Conservation (phyloP, 768 basidiomycete genomes). For the Russula foetens region DNA sequence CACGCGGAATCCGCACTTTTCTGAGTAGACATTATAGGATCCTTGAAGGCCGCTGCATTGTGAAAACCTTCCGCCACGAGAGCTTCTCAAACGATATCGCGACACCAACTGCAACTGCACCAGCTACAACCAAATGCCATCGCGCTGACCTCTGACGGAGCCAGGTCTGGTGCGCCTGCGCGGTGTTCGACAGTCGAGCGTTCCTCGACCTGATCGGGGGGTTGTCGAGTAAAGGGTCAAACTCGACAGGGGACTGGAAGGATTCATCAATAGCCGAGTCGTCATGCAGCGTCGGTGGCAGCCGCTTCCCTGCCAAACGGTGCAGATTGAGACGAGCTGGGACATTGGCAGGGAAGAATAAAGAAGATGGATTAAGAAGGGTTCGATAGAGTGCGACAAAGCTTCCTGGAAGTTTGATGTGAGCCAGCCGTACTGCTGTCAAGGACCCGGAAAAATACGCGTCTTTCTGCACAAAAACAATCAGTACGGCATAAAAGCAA, state of each 20-base stretch:
- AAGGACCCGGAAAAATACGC: constrained; percentile 31
- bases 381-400: constrained; percentile 76
- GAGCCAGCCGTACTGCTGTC: background rate
- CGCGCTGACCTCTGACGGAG: constrained; percentile 56
- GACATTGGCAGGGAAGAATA: constrained; percentile 42
- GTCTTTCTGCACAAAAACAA: constrained; percentile 38
- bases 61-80: constrained; percentile 41
- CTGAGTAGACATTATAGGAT: constrained; percentile 72
- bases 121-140: constrained; percentile 79
- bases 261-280: constrained; percentile 20
- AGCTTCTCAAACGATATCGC: constrained; percentile 74
- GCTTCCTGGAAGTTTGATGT: constrained; percentile 38
- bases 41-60: constrained; percentile 74
- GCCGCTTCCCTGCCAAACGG: constrained; percentile 2
- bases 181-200: constrained; percentile 54
- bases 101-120: constrained; percentile 61
- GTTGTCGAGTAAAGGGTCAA: constrained; percentile 10
- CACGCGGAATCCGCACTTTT: constrained; percentile 54
- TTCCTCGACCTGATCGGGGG: constrained; percentile 22
- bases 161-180: constrained; percentile 54
- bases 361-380: constrained; percentile 68
- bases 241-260: constrained; percentile 5
- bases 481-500: background rate
- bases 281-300: background rate
- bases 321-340: constrained; percentile 18